Evolutionary conservation across 805 yeast genomes (phyloP).

Genomic region (Candida broadrunensis): DNA sequence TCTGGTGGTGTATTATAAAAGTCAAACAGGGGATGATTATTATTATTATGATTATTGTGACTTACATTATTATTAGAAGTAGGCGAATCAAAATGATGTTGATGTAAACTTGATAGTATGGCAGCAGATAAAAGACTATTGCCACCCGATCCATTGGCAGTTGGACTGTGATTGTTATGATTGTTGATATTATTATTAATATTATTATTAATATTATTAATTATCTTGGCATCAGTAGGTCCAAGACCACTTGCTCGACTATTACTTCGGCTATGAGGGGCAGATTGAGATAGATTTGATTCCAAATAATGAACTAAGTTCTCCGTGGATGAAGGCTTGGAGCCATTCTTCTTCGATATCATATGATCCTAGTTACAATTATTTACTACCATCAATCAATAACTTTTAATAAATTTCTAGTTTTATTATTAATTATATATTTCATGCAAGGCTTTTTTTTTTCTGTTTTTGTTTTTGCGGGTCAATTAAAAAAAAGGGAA

Average conservation of each 20-base stretch:
- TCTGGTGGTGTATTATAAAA: conserved; percentile 1
- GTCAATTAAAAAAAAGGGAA: too few relatives aligned
- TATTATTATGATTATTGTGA: background rate
- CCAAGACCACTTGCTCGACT: background rate
- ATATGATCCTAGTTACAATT: too few relatives aligned
- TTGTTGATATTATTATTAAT: background rate
- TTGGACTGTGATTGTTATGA: background rate
- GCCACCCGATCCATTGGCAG: background rate
- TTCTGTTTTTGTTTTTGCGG: too few relatives aligned
- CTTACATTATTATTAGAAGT: background rate
- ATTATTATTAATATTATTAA: background rate
- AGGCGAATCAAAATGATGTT: background rate
- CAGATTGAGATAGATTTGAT: background rate
- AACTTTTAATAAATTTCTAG: too few relatives aligned
- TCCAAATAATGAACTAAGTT: too few relatives aligned
- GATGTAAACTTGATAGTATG: background rate
- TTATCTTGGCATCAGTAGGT: background rate
- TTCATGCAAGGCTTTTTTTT: too few relatives aligned
- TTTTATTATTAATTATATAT: too few relatives aligned
- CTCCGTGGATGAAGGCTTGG: too few relatives aligned
- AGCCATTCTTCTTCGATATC: too few relatives aligned
- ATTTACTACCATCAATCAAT: too few relatives aligned
- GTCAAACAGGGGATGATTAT: background rate
- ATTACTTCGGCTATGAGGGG: background rate
- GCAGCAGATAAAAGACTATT: background rate